A percentile compares a stretch with the other conserved stretches of the same genome.
Evolutionary conservation across 768 basidiomycete species (phyloP).

Genomic region (Pleurotus tuoliensis): DNA sequence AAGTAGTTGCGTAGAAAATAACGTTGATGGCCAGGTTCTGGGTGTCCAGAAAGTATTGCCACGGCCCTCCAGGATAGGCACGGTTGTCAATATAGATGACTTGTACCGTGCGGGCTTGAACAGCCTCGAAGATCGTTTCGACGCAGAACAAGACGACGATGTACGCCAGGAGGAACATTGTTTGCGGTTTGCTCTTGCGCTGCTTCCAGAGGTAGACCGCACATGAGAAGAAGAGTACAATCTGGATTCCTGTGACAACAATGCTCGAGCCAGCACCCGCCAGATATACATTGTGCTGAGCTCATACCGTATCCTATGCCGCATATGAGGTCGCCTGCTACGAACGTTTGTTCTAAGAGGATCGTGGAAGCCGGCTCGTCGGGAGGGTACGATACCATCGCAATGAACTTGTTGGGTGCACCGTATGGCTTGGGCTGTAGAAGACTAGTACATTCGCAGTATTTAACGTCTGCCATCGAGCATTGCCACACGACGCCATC

Average conservation of each 20-base stretch:
- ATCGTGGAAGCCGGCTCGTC: slow-evolving; percentile 28
- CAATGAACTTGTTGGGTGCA: no score
- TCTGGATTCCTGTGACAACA: slow-evolving; percentile 28
- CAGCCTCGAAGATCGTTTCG: slow-evolving; percentile 33
- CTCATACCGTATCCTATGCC: slow-evolving; percentile 37
- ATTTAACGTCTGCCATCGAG: no score
- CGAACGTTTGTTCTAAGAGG: slow-evolving; percentile 34
- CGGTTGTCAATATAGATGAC: slow-evolving; percentile 39
- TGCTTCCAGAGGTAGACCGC: slow-evolving; percentile 33
- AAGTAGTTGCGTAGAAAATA: slow-evolving; percentile 39
- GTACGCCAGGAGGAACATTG: slow-evolving; percentile 32
- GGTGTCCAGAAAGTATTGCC: slow-evolving; percentile 38
- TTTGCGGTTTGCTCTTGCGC: slow-evolving; percentile 22
- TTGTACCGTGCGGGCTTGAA: slow-evolving; percentile 36
- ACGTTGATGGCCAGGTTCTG: slow-evolving; percentile 38
- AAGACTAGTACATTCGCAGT: no score
- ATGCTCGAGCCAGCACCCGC: not conserved
- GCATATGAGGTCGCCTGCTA: slow-evolving; percentile 36
- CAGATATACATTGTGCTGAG: not conserved
- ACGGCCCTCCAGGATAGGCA: slow-evolving; percentile 39
- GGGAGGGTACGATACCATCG: slow-evolving; percentile 12
- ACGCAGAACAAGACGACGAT: slow-evolving; percentile 32
- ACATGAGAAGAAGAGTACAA: slow-evolving; percentile 33
- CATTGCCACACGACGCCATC: not conserved
- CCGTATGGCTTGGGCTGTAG: no score